phyloP scores from a whole-genome alignment of 2,329 filamentous ascomycete genomes.

The Aspergillus sp. region DNA sequence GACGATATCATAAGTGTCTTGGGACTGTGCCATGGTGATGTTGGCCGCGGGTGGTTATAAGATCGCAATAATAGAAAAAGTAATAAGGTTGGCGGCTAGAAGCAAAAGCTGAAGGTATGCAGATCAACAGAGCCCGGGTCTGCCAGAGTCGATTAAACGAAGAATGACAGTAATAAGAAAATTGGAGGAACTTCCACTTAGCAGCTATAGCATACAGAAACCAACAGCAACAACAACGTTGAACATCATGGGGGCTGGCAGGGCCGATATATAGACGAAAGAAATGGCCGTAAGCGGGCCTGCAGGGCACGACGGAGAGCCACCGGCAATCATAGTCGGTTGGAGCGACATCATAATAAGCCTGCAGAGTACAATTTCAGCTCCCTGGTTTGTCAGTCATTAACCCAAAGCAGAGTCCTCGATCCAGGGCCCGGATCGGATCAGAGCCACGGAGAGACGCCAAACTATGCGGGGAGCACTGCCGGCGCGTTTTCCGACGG shows the following conservation, averaged over 20 bases:
- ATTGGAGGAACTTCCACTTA: background rate
- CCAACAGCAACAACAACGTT: background rate
- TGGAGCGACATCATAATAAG: constrained; percentile 15
- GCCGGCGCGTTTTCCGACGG: background rate
- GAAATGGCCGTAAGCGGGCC: constrained; percentile 11
- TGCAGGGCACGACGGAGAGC: constrained; percentile 15
- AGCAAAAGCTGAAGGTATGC: background rate
- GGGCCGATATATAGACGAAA: constrained; percentile 20
- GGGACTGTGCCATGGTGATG: constrained; percentile 14
- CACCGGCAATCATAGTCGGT: constrained; percentile 30
- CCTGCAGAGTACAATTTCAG: background rate
- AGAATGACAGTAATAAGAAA: background rate
- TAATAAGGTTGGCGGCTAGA: background rate
- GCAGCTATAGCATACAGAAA: constrained; percentile 2
- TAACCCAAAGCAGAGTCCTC: background rate
- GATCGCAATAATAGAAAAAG: background rate
- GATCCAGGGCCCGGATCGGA: background rate
- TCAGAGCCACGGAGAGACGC: background rate
- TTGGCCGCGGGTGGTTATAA: constrained; percentile 6
- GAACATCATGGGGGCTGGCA: background rate
- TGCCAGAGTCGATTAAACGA: background rate
- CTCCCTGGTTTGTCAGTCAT: constrained; percentile 2
- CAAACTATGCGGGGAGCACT: background rate
- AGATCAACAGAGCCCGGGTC: constrained; percentile 2
- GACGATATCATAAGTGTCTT: constrained; percentile 56